Conservation (phyloP, 1,139 yeast species). For the Debaryomyces robertsiae region DNA sequence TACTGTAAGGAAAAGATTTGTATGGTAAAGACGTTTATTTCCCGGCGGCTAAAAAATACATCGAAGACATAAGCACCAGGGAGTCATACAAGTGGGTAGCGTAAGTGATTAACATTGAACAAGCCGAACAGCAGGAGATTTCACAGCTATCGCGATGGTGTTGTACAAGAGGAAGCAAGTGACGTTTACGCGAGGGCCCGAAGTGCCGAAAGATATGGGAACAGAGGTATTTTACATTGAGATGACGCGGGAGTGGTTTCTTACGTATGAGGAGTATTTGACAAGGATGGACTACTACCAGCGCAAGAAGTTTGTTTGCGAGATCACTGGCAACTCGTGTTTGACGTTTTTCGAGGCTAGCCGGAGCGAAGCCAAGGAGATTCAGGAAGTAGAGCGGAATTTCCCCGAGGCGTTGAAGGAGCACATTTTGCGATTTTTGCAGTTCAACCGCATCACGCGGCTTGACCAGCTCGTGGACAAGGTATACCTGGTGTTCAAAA, state of each 20-base stretch:
- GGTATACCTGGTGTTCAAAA: conserved; percentile 72
- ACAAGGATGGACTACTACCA: conserved; percentile 69
- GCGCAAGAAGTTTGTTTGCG: conserved; percentile 85
- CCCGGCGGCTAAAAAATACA: neutral
- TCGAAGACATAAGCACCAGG: neutral
- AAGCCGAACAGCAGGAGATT: conserved; percentile 3
- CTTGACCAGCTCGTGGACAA: conserved; percentile 86
- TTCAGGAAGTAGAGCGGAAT: conserved; percentile 69
- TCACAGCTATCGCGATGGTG: conserved; percentile 45
- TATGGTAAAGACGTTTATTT: conserved; percentile 3
- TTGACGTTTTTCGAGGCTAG: conserved; percentile 88
- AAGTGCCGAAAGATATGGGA: conserved; percentile 53
- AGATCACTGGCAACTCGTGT: conserved; percentile 92
- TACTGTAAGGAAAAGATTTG: neutral
- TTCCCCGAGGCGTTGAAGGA: conserved; percentile 93
- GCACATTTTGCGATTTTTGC: conserved; percentile 82
- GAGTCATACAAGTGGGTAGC: neutral
- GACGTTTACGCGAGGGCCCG: conserved; percentile 55
- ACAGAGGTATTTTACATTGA: conserved; percentile 76
- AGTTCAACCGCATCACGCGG: conserved; percentile 81
- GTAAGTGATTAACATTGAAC: neutral
- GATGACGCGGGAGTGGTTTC: conserved; percentile 87
- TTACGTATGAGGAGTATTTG: conserved; percentile 72
- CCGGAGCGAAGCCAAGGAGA: conserved; percentile 69
- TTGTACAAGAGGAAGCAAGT: conserved; percentile 74